Conservation (phyloP, 177 flowering plant species). For the Tripterygium wilfordii region DNA sequence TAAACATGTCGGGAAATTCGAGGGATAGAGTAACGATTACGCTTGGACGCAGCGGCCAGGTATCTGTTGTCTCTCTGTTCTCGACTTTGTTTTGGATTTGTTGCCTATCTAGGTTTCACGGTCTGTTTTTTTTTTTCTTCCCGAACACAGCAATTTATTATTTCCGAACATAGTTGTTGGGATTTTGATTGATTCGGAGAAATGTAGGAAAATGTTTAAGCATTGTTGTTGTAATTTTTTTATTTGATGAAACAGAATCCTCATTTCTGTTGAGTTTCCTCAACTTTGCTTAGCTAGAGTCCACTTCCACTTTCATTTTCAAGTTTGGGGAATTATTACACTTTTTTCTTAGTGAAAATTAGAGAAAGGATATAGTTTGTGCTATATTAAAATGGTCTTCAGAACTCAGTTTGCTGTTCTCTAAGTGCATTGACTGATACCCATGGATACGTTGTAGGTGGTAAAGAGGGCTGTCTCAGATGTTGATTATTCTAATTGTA, state of each 20-base stretch:
- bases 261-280: too few relatives aligned
- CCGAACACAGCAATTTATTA: too few relatives aligned
- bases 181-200: too few relatives aligned
- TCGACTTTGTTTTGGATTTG: background rate
- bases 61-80: conserved; percentile 11
- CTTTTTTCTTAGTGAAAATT: too few relatives aligned
- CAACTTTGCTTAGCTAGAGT: too few relatives aligned
- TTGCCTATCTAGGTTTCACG: background rate
- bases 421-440: background rate
- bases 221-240: too few relatives aligned
- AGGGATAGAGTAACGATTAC: conserved; percentile 63
- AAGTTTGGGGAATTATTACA: too few relatives aligned
- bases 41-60: conserved; percentile 69
- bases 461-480: conserved; percentile 49
- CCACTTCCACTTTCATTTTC: too few relatives aligned
- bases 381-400: background rate
- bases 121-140: too few relatives aligned
- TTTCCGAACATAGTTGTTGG: too few relatives aligned
- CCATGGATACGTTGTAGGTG: conserved; percentile 28
- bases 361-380: background rate
- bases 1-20: conserved; percentile 40
- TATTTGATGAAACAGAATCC: too few relatives aligned
- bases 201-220: too few relatives aligned
- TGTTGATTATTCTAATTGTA: conserved; percentile 22
- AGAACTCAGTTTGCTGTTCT: background rate